These are phyloP conservation scores for Hemileccinum rubropunctum DNA, from an alignment of 768 basidiomycete genomes.

Conservation along the genomic window DNA sequence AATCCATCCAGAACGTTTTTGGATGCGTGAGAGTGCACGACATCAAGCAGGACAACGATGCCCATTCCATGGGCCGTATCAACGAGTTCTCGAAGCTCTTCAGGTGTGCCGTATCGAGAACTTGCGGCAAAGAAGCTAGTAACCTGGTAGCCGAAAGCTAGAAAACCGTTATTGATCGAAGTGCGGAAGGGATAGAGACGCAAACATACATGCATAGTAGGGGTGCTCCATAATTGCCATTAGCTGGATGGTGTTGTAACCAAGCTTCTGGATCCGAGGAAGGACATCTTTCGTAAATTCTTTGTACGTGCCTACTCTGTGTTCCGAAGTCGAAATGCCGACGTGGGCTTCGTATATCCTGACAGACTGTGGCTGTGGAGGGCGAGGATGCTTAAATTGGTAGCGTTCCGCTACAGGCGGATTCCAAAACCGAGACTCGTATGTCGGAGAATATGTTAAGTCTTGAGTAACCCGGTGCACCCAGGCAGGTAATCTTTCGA, in stretches of 20 bases:
- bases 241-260: conserved; percentile 96
- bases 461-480: conserved; percentile 95
- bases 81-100: conserved; percentile 92
- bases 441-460: conserved; percentile 80
- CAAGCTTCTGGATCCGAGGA: conserved; percentile 84
- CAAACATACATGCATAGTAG: conserved; percentile 86
- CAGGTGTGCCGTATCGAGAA: conserved; percentile 93
- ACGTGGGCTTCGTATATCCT: conserved; percentile 98
- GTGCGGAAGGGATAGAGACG: not conserved
- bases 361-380: conserved; percentile 59
- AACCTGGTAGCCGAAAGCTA: conserved; percentile 98
- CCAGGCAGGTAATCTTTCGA: conserved; percentile 94
- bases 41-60: conserved; percentile 88
- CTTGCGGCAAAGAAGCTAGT: conserved; percentile 97
- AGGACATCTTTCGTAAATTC: conserved; percentile 88
- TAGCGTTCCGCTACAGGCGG: conserved; percentile 72
- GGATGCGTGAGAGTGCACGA: conserved; percentile 98
- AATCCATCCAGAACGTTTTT: conserved; percentile 96
- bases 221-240: conserved; percentile 99
- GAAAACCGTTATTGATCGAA: not conserved
- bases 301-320: conserved; percentile 89
- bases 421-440: conserved; percentile 99
- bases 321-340: conserved; percentile 89
- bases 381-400: conserved; percentile 76
- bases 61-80: conserved; percentile 95